These are phyloP conservation scores for Fusarium odoratissimum DNA, from an alignment of 2,329 filamentous ascomycete species.

Conservation along the genomic window DNA sequence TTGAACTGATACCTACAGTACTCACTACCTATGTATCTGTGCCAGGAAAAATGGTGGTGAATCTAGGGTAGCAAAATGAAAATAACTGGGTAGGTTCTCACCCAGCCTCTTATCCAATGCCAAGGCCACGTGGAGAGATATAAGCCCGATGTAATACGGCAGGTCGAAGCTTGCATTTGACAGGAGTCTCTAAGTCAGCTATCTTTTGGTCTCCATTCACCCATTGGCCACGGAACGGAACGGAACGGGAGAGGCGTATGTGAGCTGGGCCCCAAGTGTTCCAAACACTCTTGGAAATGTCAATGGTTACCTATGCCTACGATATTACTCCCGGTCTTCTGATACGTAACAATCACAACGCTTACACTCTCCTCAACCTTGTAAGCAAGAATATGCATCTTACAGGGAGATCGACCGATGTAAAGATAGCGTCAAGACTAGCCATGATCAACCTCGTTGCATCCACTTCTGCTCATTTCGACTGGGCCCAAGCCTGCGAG, in stretches of 20 bases:
- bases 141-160: neutral
- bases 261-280: neutral
- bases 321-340: neutral
- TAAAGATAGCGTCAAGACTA: constrained; percentile 33
- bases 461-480: constrained; percentile 44
- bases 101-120: constrained; percentile 35
- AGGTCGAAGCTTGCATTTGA: constrained; percentile 19
- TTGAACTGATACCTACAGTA: neutral
- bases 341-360: constrained; percentile 1
- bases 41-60: neutral
- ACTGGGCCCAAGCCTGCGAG: constrained; percentile 18
- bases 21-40: neutral
- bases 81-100: neutral
- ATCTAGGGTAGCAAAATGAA: neutral
- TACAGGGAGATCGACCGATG: constrained; percentile 31
- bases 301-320: constrained; percentile 10
- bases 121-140: constrained; percentile 40
- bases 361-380: neutral
- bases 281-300: neutral
- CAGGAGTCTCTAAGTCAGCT: neutral
- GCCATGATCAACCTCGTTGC: constrained; percentile 16
- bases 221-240: constrained; percentile 24
- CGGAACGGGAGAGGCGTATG: constrained; percentile 34
- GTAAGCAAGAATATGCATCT: neutral
- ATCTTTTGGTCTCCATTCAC: neutral